Conservation (phyloP, 2,329 filamentous ascomycete genomes). For the Hymenoscyphus scutula region DNA sequence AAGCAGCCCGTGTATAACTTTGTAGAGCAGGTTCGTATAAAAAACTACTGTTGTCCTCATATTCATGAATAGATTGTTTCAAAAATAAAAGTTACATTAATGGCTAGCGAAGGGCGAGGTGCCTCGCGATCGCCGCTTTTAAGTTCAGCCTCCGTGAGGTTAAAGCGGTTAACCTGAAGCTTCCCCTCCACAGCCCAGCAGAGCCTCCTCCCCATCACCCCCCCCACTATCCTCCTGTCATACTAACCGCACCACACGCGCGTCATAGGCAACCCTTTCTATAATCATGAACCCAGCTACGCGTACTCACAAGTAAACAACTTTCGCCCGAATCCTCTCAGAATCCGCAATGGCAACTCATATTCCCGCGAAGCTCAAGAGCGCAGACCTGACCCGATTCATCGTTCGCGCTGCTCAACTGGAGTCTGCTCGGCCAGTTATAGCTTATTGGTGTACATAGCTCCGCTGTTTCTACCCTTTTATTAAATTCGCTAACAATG, state of each 20-base stretch:
- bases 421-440: slow-evolving; percentile 77
- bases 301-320: not conserved
- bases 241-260: not conserved
- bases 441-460: slow-evolving; percentile 89
- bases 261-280: slow-evolving; percentile 1
- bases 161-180: no score
- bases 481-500: slow-evolving; percentile 13
- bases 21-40: no score
- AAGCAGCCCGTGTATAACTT: no score
- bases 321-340: not conserved
- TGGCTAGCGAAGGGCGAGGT: no score
- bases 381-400: slow-evolving; percentile 80
- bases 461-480: not conserved
- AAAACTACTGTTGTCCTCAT: no score
- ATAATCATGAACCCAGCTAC: not conserved
- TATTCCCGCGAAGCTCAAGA: slow-evolving; percentile 70
- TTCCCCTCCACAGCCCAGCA: not conserved
- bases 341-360: slow-evolving; percentile 62
- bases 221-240: not conserved
- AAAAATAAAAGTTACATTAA: no score
- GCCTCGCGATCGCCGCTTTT: not conserved
- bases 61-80: no score
- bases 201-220: not conserved
- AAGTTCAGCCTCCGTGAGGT: not conserved
- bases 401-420: slow-evolving; percentile 81